A percentile compares a stretch with the other conserved stretches of the same genome.
phyloP scores from a whole-genome alignment of 331 rosid species.

The Acacia concinna region DNA sequence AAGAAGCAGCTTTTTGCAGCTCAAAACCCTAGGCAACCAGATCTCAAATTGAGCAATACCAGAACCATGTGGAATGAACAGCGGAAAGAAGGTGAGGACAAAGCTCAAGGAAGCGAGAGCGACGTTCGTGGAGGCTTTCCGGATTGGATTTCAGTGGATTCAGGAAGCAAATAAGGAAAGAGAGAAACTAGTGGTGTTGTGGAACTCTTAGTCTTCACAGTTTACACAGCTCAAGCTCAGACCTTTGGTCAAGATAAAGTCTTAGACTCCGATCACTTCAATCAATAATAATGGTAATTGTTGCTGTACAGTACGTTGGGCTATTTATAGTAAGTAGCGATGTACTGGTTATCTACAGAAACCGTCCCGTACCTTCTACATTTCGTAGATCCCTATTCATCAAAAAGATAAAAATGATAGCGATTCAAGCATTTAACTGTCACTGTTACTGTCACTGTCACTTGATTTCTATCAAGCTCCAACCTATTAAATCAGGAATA shows the following conservation, averaged over 20 bases:
- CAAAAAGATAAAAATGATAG: background rate
- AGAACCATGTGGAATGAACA: background rate
- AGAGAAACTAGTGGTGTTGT: background rate
- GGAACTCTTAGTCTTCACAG: background rate
- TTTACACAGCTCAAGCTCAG: background rate
- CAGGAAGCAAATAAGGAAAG: background rate
- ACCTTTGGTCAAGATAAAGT: conserved; percentile 1
- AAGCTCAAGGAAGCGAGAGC: conserved; percentile 31
- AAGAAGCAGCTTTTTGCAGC: background rate
- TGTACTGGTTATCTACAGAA: background rate
- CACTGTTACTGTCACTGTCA: background rate
- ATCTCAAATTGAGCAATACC: conserved; percentile 34
- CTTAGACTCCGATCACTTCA: background rate
- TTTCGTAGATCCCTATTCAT: conserved; percentile 10
- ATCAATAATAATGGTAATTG: background rate
- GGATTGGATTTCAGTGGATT: background rate
- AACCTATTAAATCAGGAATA: background rate
- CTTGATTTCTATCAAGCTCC: background rate
- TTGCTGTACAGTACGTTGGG: background rate
- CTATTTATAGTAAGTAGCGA: background rate
- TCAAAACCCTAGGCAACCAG: conserved; percentile 50
- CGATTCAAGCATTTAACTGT: background rate
- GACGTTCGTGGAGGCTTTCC: background rate
- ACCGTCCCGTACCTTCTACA: background rate
- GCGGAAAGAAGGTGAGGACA: background rate